phyloP scores from a whole-genome alignment of 1,284 basidiomycete genomes.

The Chalciporus sp. region DNA sequence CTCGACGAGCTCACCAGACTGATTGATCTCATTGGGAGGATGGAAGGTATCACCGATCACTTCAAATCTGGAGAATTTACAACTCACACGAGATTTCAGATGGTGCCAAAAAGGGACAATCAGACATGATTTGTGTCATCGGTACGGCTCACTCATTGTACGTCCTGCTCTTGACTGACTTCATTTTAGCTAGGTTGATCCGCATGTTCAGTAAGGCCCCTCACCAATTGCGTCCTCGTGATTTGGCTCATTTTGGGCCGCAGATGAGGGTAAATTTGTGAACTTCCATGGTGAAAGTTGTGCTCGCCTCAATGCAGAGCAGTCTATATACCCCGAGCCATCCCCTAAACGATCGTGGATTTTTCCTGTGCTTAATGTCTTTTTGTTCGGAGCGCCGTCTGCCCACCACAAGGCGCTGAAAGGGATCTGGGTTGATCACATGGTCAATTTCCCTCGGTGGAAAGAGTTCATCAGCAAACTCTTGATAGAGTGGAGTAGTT shows the following conservation, averaged over 20 bases:
- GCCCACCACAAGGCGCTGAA: not conserved
- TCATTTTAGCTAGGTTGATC: conserved; percentile 4
- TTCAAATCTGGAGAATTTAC: not conserved
- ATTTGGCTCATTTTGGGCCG: not conserved
- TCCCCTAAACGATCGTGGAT: not conserved
- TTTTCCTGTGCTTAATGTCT: not conserved
- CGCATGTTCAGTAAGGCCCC: conserved; percentile 1
- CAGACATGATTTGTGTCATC: not conserved
- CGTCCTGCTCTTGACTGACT: not conserved
- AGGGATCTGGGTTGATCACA: conserved; percentile 10
- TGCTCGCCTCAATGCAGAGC: conserved; percentile 10
- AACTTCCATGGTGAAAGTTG: conserved; percentile 8
- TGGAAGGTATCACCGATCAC: conserved; percentile 1
- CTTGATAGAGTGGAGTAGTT: conserved; percentile 51
- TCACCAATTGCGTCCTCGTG: not conserved
- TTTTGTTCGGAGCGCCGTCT: conserved; percentile 4
- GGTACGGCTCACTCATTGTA: not conserved
- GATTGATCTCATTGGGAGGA: conserved; percentile 4
- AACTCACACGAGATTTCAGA: not conserved
- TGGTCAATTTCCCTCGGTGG: conserved; percentile 5
- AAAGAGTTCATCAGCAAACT: conserved; percentile 43
- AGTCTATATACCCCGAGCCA: conserved; percentile 1
- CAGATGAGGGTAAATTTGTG: conserved; percentile 7
- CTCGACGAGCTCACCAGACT: conserved; percentile 6
- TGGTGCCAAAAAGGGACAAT: not conserved